Percentiles rank a stretch among this genome's conserved stretches.
These are phyloP conservation scores for Apophysomyces ossiformis DNA, from an alignment of 371 early-diverging fungal genomes.

Conservation along the genomic window DNA sequence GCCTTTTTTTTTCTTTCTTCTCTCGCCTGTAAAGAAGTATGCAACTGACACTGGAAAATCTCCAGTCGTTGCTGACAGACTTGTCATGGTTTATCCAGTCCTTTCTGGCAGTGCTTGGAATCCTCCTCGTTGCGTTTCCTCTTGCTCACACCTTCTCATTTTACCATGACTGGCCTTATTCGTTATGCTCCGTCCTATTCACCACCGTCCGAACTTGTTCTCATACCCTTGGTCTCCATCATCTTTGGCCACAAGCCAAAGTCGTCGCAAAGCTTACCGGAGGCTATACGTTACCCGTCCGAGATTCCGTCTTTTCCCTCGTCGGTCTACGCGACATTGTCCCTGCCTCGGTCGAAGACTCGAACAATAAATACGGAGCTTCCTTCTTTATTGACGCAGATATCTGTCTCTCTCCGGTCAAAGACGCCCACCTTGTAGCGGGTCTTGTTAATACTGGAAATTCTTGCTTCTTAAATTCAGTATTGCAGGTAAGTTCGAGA, in stretches of 20 bases:
- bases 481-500: conserved; percentile 72
- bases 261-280: conserved; percentile 6
- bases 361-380: not conserved
- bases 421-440: conserved; percentile 25
- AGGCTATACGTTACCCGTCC: conserved; percentile 8
- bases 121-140: conserved; percentile 24
- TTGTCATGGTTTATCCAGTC: conserved; percentile 24
- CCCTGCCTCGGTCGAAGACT: conserved; percentile 1
- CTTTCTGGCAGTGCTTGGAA: conserved; percentile 21
- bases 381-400: conserved; percentile 5
- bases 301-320: conserved; percentile 6
- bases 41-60: conserved; percentile 23
- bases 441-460: conserved; percentile 93
- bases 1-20: not conserved
- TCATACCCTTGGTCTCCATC: conserved; percentile 10
- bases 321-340: conserved; percentile 6
- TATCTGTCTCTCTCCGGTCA: not conserved
- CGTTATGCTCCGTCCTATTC: conserved; percentile 4
- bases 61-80: conserved; percentile 27
- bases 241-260: conserved; percentile 12
- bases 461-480: conserved; percentile 92
- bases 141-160: conserved; percentile 19
- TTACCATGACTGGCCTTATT: conserved; percentile 23
- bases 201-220: conserved; percentile 10
- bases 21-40: not conserved